A percentile compares a stretch with the other conserved stretches of the same genome.
phyloP scores from a whole-genome alignment of 73 alveolate species.

The Paraurostyla sp. region DNA sequence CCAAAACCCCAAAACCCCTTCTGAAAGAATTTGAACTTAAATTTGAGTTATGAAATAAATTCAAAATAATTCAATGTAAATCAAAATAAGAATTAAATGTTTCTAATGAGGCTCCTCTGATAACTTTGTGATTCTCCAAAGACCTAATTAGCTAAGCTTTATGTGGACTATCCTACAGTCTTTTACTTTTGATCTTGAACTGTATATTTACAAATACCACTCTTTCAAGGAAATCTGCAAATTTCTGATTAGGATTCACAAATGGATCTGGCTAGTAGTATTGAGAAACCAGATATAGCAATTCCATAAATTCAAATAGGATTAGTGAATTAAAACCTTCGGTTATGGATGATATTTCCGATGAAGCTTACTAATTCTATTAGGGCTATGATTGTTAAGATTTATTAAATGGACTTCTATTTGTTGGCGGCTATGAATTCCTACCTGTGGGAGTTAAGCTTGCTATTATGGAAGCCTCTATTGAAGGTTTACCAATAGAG shows the following conservation, averaged over 20 bases:
- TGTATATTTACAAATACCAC: slow-evolving; percentile 24
- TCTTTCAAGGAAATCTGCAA: slow-evolving; percentile 60
- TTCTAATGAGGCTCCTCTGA: slow-evolving; percentile 42
- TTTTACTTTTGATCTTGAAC: slow-evolving; percentile 34
- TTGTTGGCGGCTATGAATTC: neutral
- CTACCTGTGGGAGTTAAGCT: neutral
- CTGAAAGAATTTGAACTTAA: too few species aligned
- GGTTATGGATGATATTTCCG: neutral
- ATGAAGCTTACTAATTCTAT: neutral
- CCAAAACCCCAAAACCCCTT: too few species aligned
- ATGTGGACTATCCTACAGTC: slow-evolving; percentile 41
- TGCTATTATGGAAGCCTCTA: neutral
- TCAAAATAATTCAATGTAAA: slow-evolving; percentile 27
- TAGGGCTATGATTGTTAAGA: neutral
- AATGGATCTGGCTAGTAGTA: slow-evolving; percentile 56
- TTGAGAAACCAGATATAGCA: slow-evolving; percentile 33
- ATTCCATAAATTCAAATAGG: slow-evolving; percentile 53
- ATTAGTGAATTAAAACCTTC: neutral
- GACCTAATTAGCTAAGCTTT: slow-evolving; percentile 3
- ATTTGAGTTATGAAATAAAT: too few species aligned
- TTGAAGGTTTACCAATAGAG: neutral
- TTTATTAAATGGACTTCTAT: neutral
- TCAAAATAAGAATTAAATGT: slow-evolving; percentile 33
- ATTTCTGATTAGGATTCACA: slow-evolving; percentile 41
- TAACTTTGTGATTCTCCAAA: slow-evolving; percentile 1